Conservation (phyloP, 108 stramenopile species). For the Seminavis robusta region DNA sequence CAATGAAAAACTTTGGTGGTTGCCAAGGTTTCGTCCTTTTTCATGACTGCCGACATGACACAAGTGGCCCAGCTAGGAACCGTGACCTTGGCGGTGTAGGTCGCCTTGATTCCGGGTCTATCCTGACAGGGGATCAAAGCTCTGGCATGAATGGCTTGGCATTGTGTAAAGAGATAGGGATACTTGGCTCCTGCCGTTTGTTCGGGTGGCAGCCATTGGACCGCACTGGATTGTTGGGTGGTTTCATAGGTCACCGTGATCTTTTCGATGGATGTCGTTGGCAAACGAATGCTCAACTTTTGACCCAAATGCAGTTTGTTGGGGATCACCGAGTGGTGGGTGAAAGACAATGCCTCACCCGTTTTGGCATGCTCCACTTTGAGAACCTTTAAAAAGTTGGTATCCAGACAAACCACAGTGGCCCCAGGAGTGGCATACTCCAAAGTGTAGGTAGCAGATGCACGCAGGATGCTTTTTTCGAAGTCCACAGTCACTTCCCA, state of each 20-base stretch:
- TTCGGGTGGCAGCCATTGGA: constrained; percentile 91
- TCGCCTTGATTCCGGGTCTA: constrained; percentile 82
- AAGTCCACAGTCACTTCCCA: constrained; percentile 70
- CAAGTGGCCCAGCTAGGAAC: constrained; percentile 90
- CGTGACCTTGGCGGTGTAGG: constrained; percentile 81
- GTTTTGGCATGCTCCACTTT: constrained; percentile 25
- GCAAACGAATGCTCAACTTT: constrained; percentile 43
- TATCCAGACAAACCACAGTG: constrained; percentile 45
- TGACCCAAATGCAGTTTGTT: constrained; percentile 60
- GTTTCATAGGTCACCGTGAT: constrained; percentile 80
- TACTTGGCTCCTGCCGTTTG: constrained; percentile 90
- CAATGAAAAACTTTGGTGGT: too few relatives aligned
- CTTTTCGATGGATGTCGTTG: constrained; percentile 1
- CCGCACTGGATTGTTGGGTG: constrained; percentile 61
- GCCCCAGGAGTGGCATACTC: constrained; percentile 8
- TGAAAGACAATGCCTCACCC: too few relatives aligned
- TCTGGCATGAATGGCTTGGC: constrained; percentile 96
- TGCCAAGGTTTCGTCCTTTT: constrained; percentile 4
- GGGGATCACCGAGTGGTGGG: too few relatives aligned
- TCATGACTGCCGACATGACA: constrained; percentile 88
- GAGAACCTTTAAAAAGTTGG: constrained; percentile 53
- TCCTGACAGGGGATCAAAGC: constrained; percentile 95
- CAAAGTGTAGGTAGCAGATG: constrained; percentile 66
- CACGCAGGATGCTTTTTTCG: constrained; percentile 35
- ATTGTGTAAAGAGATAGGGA: constrained; percentile 98